Conservation (phyloP, 441 rosid genomes). For the Populus trichocarpa region DNA sequence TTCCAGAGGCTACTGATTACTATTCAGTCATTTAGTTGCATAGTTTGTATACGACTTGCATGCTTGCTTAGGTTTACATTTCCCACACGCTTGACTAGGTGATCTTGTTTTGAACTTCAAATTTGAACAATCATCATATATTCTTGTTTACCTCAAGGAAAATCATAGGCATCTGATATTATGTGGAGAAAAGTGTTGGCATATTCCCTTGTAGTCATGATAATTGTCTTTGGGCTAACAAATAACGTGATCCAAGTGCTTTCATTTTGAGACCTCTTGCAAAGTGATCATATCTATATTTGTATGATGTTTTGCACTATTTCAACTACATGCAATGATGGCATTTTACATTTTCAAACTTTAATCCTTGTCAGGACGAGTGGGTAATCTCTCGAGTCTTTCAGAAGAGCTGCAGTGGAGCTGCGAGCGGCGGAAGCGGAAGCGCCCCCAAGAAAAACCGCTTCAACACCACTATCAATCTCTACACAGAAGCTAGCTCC, state of each 20-base stretch:
- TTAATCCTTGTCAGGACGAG: constrained; percentile 49
- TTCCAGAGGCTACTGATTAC: no score
- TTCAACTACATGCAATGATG: not conserved
- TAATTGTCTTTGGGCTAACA: not conserved
- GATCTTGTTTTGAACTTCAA: no score
- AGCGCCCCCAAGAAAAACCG: constrained; percentile 39
- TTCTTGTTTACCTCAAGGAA: no score
- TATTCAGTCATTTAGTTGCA: no score
- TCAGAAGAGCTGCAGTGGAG: constrained; percentile 50
- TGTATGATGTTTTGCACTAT: not conserved
- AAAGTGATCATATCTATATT: not conserved
- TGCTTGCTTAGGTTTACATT: no score
- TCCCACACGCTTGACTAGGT: no score
- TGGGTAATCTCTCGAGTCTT: constrained; percentile 91
- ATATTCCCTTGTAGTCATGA: no score
- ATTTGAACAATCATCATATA: no score
- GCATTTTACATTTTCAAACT: not conserved
- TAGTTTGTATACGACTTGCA: not conserved
- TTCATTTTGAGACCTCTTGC: not conserved
- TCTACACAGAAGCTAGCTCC: constrained; percentile 58
- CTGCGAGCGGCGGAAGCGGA: constrained; percentile 18
- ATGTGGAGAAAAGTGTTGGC: no score
- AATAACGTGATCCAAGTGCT: not conserved
- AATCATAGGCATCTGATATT: no score
- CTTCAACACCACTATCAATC: constrained; percentile 23